Percentiles rank a stretch among this genome's conserved stretches.
These are phyloP conservation scores for Prunus davidiana DNA, from an alignment of 306 rosid species.

Conservation along the genomic window DNA sequence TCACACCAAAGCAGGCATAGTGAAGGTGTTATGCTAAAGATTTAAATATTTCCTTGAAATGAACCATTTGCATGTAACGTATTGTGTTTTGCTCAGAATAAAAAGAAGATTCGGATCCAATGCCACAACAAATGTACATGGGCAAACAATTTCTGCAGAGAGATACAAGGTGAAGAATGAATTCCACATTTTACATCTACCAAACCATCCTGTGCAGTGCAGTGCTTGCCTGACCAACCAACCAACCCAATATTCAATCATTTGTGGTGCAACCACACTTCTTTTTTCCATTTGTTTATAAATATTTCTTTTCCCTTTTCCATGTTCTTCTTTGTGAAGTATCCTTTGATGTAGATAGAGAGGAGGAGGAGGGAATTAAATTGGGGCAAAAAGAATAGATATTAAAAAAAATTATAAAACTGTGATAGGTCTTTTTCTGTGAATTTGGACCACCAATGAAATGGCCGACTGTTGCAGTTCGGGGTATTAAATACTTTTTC, in stretches of 20 bases:
- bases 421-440: not conserved
- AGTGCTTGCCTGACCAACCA: not conserved
- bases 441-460: constrained; percentile 10
- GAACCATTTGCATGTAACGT: too few relatives aligned
- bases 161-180: not conserved
- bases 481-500: not conserved
- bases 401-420: not conserved
- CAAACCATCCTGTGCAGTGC: not conserved
- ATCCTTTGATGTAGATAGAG: constrained; percentile 2
- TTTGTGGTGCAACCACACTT: not conserved
- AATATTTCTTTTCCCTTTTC: not conserved
- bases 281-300: not conserved
- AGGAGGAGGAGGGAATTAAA: not conserved
- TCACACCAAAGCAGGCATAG: too few relatives aligned
- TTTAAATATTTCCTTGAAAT: too few relatives aligned
- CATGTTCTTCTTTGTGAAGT: not conserved
- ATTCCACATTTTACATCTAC: not conserved
- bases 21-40: too few relatives aligned
- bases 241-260: not conserved
- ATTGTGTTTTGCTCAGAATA: not conserved
- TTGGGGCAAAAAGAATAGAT: not conserved
- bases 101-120: constrained; percentile 5
- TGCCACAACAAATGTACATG: not conserved
- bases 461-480: constrained; percentile 7
- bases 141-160: not conserved